A percentile compares a stretch with the other conserved stretches of the same genome.
phyloP scores from a whole-genome alignment of 2,329 filamentous ascomycete species.

The Arthrinium puccinioides region DNA sequence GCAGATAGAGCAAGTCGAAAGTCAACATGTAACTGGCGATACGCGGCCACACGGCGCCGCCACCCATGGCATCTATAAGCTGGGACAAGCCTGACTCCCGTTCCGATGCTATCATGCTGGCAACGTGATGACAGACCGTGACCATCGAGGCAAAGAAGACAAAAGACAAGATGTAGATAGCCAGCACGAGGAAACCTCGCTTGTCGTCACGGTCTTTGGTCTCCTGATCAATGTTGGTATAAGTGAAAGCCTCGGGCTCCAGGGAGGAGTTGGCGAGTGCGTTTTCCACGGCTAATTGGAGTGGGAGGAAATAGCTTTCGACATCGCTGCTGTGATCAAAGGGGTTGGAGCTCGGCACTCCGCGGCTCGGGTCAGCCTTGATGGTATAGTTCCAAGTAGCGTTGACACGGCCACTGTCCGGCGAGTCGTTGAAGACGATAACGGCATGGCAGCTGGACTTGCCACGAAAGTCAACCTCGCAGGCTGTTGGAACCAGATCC shows the following conservation, averaged over 20 bases:
- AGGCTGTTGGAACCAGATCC: slow-evolving; percentile 10
- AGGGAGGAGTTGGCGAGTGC: slow-evolving; percentile 15
- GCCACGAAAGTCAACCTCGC: slow-evolving; percentile 35
- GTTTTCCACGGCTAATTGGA: slow-evolving; percentile 45
- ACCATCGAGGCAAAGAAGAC: slow-evolving; percentile 64
- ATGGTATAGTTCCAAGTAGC: slow-evolving; percentile 66
- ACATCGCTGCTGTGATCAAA: slow-evolving; percentile 51
- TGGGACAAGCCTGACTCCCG: slow-evolving; percentile 65
- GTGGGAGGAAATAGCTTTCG: slow-evolving; percentile 58
- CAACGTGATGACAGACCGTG: slow-evolving; percentile 64
- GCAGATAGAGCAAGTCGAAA: slow-evolving; percentile 61
- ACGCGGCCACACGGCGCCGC: slow-evolving; percentile 52
- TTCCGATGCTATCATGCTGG: slow-evolving; percentile 63
- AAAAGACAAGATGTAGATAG: slow-evolving; percentile 59
- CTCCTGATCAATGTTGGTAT: slow-evolving; percentile 26
- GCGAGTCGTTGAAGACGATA: slow-evolving; percentile 63
- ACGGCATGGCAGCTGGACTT: slow-evolving; percentile 68
- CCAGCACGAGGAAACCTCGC: slow-evolving; percentile 53
- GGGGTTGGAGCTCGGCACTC: slow-evolving; percentile 45
- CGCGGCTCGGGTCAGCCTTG: slow-evolving; percentile 53
- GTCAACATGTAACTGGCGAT: slow-evolving; percentile 59
- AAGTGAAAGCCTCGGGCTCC: slow-evolving; percentile 12
- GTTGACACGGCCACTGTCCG: slow-evolving; percentile 42
- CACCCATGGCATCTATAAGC: slow-evolving; percentile 70
- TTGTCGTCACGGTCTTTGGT: slow-evolving; percentile 50